Evolutionary conservation across 768 basidiomycete species (phyloP), one percentile per base, ranked within the genome.

Genomic region (Dioszegia hungarica): DNA sequence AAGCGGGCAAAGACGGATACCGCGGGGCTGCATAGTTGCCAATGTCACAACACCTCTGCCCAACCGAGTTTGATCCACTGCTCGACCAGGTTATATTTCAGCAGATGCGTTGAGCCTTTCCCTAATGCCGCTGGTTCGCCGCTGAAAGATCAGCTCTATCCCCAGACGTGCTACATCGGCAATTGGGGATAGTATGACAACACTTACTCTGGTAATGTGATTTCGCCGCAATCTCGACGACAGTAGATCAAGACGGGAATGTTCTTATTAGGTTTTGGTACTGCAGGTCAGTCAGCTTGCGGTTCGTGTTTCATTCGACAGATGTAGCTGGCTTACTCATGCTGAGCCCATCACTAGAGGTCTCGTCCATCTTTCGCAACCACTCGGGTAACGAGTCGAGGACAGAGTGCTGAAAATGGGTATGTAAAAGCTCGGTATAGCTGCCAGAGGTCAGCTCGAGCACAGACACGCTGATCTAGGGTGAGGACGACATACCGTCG

Each of bases 161-260:
- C n/a, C n/a, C n/a, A n/a, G n/a, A n/a, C n/a, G n/a, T n/a, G n/a
- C n/a, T n/a, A n/a, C n/a, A n/a, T n/a, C n/a, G n/a, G n/a, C n/a
- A n/a, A n/a, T n/a, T n/a, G n/a, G n/a, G 12, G 43, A 33, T 15
- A 14, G n/a, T 17, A 3, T 20, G 29, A 38, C 15, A 27, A 33
- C 10, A 33, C 79, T 47, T 56, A 80, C 80, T 77, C 76, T 36
- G 77, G 75, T 27, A 80, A 57, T 3, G 63, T 55, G 15, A 79
- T 72, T 28, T 76, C 76, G 0, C 72, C 77, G 77, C 88, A 93
- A 54, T 81, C 80, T 59, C 81, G 79, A 24, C 85, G 79, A 15
- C 90, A 90, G 70, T 86, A 87, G 2, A 88, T 85, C 68, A 94
- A 89, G 0, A 95, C 89, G 0, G 89, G 85, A 0, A 81, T 80